Base-by-base conservation (phyloP, 495 filamentous ascomycete species). In the Penicillium macrosclerotiorum region DNA sequence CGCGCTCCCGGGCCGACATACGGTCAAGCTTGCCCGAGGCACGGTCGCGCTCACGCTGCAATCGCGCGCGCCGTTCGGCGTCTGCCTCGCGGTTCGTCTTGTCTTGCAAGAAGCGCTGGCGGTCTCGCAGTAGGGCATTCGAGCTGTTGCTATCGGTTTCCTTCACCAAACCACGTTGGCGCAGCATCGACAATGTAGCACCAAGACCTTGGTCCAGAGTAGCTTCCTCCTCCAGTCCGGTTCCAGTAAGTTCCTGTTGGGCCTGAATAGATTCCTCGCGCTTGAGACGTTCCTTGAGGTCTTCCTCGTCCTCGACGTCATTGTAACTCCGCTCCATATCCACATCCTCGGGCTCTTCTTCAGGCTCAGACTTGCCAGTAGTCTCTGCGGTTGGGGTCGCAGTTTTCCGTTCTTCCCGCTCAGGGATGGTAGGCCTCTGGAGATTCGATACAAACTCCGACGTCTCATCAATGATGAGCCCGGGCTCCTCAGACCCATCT, bases 401-500 rank as follows among this genome's bases (percentile, higher is more conserved):
- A 49, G 67, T 46, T 67, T 58, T 56, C 60, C 60, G 72, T 74
- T 73, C 59, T 46, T 62, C 59, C 23, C 74, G 77, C 51, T 88
- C 84, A n/a, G 82, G 81, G n/a, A 77, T 68, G n/a, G 69, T 71
- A 8, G 76, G 79, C 51, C 82, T 84, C 54, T 85, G 81, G 41
- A 98, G 65, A 52, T 89, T 88, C 14, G 89, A 84, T 19, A 98
- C 88, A 60, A 98, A 98, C 50, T 95, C 90, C 3, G 89, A 86
- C 11, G 92, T 96, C 60, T 97, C 92, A 52, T 96, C 90, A 44
- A 98, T 89, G 11, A 97, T 77, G 8, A 96, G 73, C 22, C 91
- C 91, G 12, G 77, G 79, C 19, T 81, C 83, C 48, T 84, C 80
- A 13, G 74, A 75, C 18, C 66, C 72, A 1, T 66, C 73, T 8